Conservation (phyloP, 352 stramenopile species). For the Pythium apleroticum region DNA sequence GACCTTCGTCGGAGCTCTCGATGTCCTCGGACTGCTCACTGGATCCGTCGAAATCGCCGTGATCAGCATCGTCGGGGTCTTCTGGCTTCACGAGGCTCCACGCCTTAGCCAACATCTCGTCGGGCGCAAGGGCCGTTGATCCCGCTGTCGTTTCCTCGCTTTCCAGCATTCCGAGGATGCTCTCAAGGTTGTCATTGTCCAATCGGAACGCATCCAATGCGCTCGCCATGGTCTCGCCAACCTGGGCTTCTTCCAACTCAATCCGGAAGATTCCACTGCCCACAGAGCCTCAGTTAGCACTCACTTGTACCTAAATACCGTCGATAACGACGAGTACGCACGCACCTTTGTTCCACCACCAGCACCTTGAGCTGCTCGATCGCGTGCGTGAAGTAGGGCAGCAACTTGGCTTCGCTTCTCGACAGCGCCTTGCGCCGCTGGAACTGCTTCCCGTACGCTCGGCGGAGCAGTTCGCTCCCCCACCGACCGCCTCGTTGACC, state of each 20-base stretch:
- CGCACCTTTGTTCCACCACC: constrained; percentile 24
- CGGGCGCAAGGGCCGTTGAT: neutral
- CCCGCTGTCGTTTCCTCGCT: neutral
- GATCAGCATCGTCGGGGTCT: neutral
- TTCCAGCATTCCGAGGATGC: constrained; percentile 12
- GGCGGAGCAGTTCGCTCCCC: constrained; percentile 52
- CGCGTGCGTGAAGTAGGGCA: constrained; percentile 64
- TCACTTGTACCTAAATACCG: neutral
- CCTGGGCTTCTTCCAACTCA: constrained; percentile 4
- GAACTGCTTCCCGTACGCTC: constrained; percentile 56
- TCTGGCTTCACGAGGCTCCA: neutral
- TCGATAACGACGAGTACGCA: neutral
- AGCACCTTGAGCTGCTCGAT: constrained; percentile 53
- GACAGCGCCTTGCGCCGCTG: constrained; percentile 55
- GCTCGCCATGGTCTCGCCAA: neutral
- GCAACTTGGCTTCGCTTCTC: constrained; percentile 51
- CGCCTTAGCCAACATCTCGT: neutral
- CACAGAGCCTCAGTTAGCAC: neutral
- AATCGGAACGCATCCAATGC: constrained; percentile 8
- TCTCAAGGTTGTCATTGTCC: constrained; percentile 9
- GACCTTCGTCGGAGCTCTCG: neutral
- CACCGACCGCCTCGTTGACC: constrained; percentile 29
- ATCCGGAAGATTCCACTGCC: constrained; percentile 12
- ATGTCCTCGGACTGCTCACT: neutral
- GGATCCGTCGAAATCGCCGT: neutral